Conservation (phyloP, 2,329 filamentous ascomycete species). For the Alternaria triticimaculans region DNA sequence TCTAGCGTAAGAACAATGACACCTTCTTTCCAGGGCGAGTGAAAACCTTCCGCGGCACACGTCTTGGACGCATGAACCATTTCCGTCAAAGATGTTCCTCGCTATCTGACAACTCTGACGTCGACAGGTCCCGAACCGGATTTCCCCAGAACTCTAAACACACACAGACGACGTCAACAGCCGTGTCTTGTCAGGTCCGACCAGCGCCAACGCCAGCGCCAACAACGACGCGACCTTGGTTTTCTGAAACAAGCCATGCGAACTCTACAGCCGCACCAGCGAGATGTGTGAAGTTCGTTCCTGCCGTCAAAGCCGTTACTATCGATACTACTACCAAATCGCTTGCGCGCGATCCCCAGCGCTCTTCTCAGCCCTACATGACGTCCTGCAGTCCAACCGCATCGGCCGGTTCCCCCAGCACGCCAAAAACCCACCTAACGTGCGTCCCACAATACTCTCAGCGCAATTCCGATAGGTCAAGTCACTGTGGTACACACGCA, state of each 20-base stretch:
- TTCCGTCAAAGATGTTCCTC: neutral
- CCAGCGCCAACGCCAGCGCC: neutral
- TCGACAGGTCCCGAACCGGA: neutral
- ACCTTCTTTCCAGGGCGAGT: neutral
- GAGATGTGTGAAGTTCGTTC: neutral
- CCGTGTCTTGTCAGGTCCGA: neutral
- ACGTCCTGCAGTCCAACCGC: slow-evolving; percentile 2
- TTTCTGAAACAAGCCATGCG: neutral
- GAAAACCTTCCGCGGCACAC: neutral
- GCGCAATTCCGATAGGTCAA: neutral
- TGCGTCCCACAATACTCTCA: neutral
- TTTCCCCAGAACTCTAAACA: neutral
- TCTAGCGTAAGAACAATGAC: neutral
- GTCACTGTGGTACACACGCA: neutral
- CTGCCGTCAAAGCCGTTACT: neutral
- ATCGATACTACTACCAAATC: slow-evolving; percentile 4
- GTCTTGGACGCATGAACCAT: neutral
- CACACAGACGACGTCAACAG: neutral
- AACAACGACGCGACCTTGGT: neutral
- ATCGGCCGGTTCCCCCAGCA: neutral
- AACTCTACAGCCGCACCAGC: neutral
- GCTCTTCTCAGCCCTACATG: slow-evolving; percentile 12
- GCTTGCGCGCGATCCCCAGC: neutral
- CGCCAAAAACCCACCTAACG: neutral
- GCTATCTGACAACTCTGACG: neutral